Base-by-base conservation (phyloP, 352 stramenopile species). In the Pythium monospermum region DNA sequence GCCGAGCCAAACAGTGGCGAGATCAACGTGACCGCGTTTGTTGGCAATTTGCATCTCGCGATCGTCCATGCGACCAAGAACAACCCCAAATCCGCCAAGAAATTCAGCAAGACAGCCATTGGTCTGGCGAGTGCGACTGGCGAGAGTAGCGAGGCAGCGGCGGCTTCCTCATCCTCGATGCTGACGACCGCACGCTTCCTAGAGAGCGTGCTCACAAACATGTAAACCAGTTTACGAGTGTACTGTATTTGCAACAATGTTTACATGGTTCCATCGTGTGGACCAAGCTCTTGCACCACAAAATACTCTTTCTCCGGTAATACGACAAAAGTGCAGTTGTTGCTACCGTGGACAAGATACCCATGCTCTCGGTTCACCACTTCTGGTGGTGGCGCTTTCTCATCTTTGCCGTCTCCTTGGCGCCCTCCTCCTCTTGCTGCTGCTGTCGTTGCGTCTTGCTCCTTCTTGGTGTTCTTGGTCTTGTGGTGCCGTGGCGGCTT, bases 271-370 rank as follows among this genome's bases (percentile, higher is more conserved):
- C 57, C 69, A 18, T 93, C 82, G 48, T 90, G 79, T 2, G 82
- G 67, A 5, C 79, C 79, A 23, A 91, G 47, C 3, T 73, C 69
- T 55, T 93, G 82, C 15, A 91, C 52, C 36, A 86, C 32, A 32
- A 82, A 83, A 43, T 93, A 93, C 49, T 87, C 71, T 10, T 85
- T 67, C 22, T 85, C 64, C 3, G 82, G 82, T 4, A 93, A 54
- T 27, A 90, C 49, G 12, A 93, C 35, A 16, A 93, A 43, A 8
- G 75, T 87, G 57, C 85, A 91, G 48, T 86, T 76, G 52, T 93
- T 93, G 68, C 57, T 76, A 18, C 82, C 82, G 60, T 84, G 85
- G 32, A 76, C 49, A n/a, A 91, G 39, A 40, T 73, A 93, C 1
- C 82, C 82, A 54, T 93, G 82, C 49, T 93, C 82, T 45, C 71